phyloP scores from a whole-genome alignment of 1,284 basidiomycete genomes.

The Fomitopsis schrenkii region DNA sequence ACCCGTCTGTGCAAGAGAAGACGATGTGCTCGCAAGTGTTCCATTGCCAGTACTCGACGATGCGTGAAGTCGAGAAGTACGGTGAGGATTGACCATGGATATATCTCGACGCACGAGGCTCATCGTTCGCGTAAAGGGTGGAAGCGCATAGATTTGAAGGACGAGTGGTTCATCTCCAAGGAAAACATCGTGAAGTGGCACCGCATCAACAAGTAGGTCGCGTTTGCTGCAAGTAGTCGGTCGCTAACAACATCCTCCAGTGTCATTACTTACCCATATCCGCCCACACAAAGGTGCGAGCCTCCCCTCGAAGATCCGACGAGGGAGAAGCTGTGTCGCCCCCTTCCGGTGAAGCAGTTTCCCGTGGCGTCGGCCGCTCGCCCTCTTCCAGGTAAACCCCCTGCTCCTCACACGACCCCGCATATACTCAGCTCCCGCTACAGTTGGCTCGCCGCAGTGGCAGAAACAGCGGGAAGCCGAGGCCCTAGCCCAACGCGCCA shows the following conservation, averaged over 20 bases:
- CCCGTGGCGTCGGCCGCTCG: slow-evolving; percentile 8
- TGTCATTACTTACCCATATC: slow-evolving; percentile 48
- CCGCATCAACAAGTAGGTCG: background rate
- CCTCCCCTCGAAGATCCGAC: slow-evolving; percentile 52
- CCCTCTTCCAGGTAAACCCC: slow-evolving; percentile 13
- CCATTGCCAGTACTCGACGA: slow-evolving; percentile 44
- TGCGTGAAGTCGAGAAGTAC: slow-evolving; percentile 40
- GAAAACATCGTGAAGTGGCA: slow-evolving; percentile 23
- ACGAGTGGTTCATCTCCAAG: slow-evolving; percentile 45
- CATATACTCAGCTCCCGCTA: background rate
- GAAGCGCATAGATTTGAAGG: slow-evolving; percentile 51
- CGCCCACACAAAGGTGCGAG: slow-evolving; percentile 46
- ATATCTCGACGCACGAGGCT: slow-evolving; percentile 1
- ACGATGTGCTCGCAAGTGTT: slow-evolving; percentile 44
- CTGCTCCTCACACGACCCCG: background rate
- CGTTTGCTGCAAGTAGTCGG: background rate
- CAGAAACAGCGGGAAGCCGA: slow-evolving; percentile 3
- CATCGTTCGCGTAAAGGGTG: slow-evolving; percentile 42
- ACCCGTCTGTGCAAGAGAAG: slow-evolving; percentile 40
- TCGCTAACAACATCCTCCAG: slow-evolving; percentile 18
- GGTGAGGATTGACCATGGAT: slow-evolving; percentile 24
- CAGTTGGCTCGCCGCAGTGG: slow-evolving; percentile 17
- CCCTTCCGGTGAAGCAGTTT: slow-evolving; percentile 37
- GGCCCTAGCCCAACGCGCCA: background rate
- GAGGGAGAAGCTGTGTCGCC: slow-evolving; percentile 51